Conservation (phyloP, 2,329 filamentous ascomycete species). For the Nothophaeocryptopus gaeumannii region DNA sequence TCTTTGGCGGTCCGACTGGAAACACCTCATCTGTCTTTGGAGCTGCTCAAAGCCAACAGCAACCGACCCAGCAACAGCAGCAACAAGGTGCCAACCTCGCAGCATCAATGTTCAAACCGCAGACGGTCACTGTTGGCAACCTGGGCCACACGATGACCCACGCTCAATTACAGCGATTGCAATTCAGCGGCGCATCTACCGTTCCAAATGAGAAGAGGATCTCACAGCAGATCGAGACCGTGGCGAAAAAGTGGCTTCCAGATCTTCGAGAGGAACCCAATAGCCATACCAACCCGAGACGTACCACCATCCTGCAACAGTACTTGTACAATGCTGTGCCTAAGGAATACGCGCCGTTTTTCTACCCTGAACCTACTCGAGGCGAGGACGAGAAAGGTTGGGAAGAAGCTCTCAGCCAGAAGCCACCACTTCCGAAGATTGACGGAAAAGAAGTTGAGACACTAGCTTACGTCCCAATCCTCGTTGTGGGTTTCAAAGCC, state of each 20-base stretch:
- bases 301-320: slow-evolving; percentile 68
- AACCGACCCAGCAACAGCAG: slow-evolving; percentile 32
- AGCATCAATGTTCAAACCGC: slow-evolving; percentile 24
- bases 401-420: slow-evolving; percentile 79
- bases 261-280: slow-evolving; percentile 50
- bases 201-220: slow-evolving; percentile 63
- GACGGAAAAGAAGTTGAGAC: slow-evolving; percentile 24
- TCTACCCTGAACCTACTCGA: slow-evolving; percentile 57
- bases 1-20: background rate
- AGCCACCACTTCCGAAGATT: slow-evolving; percentile 54
- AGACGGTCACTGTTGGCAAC: slow-evolving; percentile 22
- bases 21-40: background rate
- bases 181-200: slow-evolving; percentile 24
- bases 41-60: slow-evolving; percentile 14
- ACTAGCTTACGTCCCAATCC: slow-evolving; percentile 68
- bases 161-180: slow-evolving; percentile 27
- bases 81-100: slow-evolving; percentile 21
- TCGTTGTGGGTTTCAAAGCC: slow-evolving; percentile 70
- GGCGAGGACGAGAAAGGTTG: slow-evolving; percentile 74
- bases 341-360: slow-evolving; percentile 71
- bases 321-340: slow-evolving; percentile 88
- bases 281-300: slow-evolving; percentile 14
- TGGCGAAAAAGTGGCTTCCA: slow-evolving; percentile 73
- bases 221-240: slow-evolving; percentile 67
- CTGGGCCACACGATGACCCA: slow-evolving; percentile 25